Evolutionary conservation across 202 grass and related monocot species (phyloP), one percentile per base, ranked within the genome.

Genomic region (Dendrocalamus latiflorus): DNA sequence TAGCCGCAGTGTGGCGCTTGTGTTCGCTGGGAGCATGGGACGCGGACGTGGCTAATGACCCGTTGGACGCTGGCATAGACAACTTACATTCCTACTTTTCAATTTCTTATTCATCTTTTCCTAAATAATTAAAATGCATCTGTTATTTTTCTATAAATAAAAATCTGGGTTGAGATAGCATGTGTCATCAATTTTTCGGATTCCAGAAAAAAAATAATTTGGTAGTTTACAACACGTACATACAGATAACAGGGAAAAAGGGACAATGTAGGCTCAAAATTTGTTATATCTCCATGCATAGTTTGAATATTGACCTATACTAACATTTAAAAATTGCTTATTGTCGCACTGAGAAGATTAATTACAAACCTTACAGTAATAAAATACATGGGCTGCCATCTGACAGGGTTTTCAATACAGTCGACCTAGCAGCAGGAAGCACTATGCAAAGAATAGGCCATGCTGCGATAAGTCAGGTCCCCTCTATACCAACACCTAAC

Each of bases 301-400:
- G 60, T 68, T 78, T 81, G 24, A 70, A 79, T 33, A 28, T 67
- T 61, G 75, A 20, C 68, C 60, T 84, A 77, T 47, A 75, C 58
- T 79, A 74, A 78, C n/a, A 81, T 83, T 72, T 79, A 63, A 55
- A 48, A 88, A 88, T 57, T 53, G 55, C 20, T 87, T 72, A 59
- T 74, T 42, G 42, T 75, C 59, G 53, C 69, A 84, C 21, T 70
- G 28, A 76, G 34, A 77, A 85, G 63, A 89, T 84, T 85, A 91
- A 91, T 89, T 89, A 91, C 90, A 96, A 66, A 71, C 80, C 74
- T 88, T 91, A 91, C 84, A 93, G 12, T 62, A 81, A 83, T 24
- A 85, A 83, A 82, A 78, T 90, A 86, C 78, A 90, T 17, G 34
- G 72, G 67, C 78, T 90, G 54, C 58, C 86, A 79, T 77, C 59